phyloP scores from a whole-genome alignment of 495 filamentous ascomycete species.

The Thermochaetoides thermophila region DNA sequence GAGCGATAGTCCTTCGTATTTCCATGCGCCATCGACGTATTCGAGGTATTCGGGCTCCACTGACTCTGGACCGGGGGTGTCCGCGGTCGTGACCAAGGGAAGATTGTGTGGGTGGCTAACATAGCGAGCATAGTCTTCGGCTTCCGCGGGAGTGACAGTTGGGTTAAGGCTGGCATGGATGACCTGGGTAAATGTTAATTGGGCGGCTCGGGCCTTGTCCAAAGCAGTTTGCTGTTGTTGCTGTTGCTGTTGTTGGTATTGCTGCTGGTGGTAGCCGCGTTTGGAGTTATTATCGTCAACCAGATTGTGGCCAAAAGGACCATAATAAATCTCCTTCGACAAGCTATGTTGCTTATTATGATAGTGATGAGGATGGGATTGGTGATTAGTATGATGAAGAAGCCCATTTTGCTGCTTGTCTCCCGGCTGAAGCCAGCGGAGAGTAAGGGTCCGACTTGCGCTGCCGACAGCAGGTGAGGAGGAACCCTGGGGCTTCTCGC shows the following conservation, averaged over 20 bases:
- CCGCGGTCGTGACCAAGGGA: conserved; percentile 69
- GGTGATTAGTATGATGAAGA: too few relatives aligned
- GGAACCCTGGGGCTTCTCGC: conserved; percentile 16
- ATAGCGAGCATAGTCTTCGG: conserved; percentile 80
- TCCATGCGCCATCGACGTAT: conserved; percentile 48
- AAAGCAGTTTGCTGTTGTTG: conserved; percentile 27
- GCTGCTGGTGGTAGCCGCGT: background rate
- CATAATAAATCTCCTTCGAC: background rate
- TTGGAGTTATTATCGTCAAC: conserved; percentile 7
- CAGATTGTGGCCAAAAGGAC: background rate
- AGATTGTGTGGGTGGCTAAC: conserved; percentile 81
- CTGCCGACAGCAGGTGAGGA: conserved; percentile 3
- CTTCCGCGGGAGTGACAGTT: conserved; percentile 54
- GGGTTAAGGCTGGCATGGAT: conserved; percentile 68
- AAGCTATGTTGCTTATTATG: background rate
- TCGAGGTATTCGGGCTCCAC: conserved; percentile 55
- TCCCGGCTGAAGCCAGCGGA: conserved; percentile 26
- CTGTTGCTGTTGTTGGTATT: background rate
- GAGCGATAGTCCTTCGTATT: conserved; percentile 19
- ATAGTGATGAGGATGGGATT: too few relatives aligned
- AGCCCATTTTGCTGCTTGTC: too few relatives aligned
- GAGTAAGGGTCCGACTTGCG: conserved; percentile 25
- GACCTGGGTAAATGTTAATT: conserved; percentile 79
- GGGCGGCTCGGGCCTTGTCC: conserved; percentile 56
- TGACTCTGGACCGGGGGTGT: conserved; percentile 31